phyloP scores from a whole-genome alignment of 345 rosid genomes.

The Eucalyptus cladocalyx region DNA sequence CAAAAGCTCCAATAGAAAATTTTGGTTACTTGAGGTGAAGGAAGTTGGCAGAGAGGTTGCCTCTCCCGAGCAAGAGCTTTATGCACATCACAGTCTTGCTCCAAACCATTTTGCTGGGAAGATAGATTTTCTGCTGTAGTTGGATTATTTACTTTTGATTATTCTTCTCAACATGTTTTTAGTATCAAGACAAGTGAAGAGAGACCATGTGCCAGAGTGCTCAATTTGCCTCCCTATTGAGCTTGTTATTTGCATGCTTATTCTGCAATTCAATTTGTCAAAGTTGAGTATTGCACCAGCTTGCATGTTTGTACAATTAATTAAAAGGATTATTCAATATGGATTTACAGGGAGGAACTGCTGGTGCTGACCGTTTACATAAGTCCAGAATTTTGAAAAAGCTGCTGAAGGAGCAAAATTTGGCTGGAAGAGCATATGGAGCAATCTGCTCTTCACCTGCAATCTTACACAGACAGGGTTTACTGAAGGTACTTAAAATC shows the following conservation, averaged over 20 bases:
- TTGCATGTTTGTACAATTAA: not conserved
- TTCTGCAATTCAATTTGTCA: not conserved
- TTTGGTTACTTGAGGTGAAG: not conserved
- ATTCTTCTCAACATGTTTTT: not conserved
- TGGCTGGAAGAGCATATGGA: slow-evolving; percentile 56
- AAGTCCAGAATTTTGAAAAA: slow-evolving; percentile 67
- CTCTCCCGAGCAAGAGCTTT: not conserved
- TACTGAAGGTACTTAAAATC: slow-evolving; percentile 42
- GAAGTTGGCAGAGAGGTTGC: not conserved
- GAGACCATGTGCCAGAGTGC: not conserved
- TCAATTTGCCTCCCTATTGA: not conserved
- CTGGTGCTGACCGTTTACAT: slow-evolving; percentile 47
- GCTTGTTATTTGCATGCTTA: not conserved
- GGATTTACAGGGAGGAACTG: slow-evolving; percentile 50
- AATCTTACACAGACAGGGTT: slow-evolving; percentile 53
- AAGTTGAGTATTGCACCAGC: not conserved
- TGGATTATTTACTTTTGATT: not conserved
- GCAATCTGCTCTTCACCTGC: slow-evolving; percentile 56
- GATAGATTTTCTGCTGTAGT: not conserved
- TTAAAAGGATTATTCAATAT: not conserved
- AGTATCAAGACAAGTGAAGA: not conserved
- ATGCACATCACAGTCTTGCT: not conserved
- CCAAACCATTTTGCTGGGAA: not conserved
- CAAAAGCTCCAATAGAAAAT: not conserved
- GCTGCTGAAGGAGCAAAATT: slow-evolving; percentile 67